Evolutionary conservation across 2,329 filamentous ascomycete species (phyloP), one percentile per base, ranked within the genome.

Genomic region (Beauveria sp.): DNA sequence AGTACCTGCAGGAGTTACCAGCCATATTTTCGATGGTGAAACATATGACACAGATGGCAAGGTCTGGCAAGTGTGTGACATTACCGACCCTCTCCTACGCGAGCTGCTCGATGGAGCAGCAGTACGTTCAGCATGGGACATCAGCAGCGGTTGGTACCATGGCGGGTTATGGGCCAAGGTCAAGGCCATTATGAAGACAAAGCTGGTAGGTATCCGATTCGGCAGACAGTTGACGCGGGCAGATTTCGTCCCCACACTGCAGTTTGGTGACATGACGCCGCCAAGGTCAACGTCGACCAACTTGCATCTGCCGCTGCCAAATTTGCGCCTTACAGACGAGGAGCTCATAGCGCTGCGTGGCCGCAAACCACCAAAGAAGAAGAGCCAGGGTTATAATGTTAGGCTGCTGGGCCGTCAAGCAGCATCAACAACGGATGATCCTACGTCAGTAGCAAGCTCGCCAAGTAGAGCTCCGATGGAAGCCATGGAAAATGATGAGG

Each of bases 31-130:
- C 73, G 91, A 96, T 64, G 93, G 93, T 52, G 80, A 86, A 63
- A 83, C 82, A 2, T 85, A 93, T 60, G 85, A 85, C 18, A 83
- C 84, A 1, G 92, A 96, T 69, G 92, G 92, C 45, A 95, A 95
- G 69, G 88, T 95, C 55, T 99, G 92, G 89, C 95, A 98, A 78
- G 83, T 96, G 28, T 96, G 92, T 76, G 95, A 99, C 72, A 88
- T 98, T 60, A 88, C 85, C 0, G 93, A 98, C 68, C 90, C 91
- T 0, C 70, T 93, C 1, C 79, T 98, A 1, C 77, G 79, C 1
- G 73, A 79, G 12, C 76, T 97, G 3, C 80, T 96, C 45, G 81
- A 86, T 22, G 83, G 84, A 0, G 79, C 86, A 0, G 79, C 85
- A 5, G 75, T 89, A 24, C 81, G 86, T 5, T 70, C 77, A 0